Evolutionary conservation across 495 filamentous ascomycete species (phyloP).

Genomic region (Aspergillus heteromorphus): DNA sequence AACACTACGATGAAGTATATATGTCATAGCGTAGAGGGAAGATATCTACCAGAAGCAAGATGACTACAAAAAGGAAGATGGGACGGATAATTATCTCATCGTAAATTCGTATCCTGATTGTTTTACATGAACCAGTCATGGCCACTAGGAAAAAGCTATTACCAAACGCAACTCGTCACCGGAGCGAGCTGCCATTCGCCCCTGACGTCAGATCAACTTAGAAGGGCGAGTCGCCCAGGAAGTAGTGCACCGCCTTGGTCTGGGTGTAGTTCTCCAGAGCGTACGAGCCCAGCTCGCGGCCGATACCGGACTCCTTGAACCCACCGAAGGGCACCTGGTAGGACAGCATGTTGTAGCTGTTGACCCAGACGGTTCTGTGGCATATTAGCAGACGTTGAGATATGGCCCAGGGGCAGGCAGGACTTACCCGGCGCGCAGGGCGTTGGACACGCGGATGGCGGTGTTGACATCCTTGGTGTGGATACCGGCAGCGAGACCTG

Average conservation of each 20-base stretch:
- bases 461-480: conserved; percentile 94
- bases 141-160: neutral
- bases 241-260: conserved; percentile 61
- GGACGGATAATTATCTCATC: neutral
- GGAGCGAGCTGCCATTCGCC: neutral
- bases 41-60: no score
- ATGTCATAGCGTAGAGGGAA: no score
- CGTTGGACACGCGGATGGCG: conserved; percentile 80
- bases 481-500: conserved; percentile 80
- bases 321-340: conserved; percentile 85
- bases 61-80: no score
- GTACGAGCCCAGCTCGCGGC: conserved; percentile 90
- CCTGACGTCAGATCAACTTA: conserved; percentile 25
- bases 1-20: no score
- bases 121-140: conserved; percentile 5
- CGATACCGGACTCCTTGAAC: conserved; percentile 89
- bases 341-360: conserved; percentile 83
- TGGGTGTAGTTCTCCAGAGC: conserved; percentile 92
- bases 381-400: conserved; percentile 10
- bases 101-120: conserved; percentile 4
- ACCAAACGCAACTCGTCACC: neutral
- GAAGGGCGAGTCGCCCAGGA: conserved; percentile 60
- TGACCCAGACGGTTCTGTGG: conserved; percentile 81
- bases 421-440: conserved; percentile 63
- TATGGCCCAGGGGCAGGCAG: neutral